A percentile compares a stretch with the other conserved stretches of the same genome.
These are phyloP conservation scores for Fusarium pseudograminearum DNA, from an alignment of 2,329 filamentous ascomycete species.

Conservation along the genomic window DNA sequence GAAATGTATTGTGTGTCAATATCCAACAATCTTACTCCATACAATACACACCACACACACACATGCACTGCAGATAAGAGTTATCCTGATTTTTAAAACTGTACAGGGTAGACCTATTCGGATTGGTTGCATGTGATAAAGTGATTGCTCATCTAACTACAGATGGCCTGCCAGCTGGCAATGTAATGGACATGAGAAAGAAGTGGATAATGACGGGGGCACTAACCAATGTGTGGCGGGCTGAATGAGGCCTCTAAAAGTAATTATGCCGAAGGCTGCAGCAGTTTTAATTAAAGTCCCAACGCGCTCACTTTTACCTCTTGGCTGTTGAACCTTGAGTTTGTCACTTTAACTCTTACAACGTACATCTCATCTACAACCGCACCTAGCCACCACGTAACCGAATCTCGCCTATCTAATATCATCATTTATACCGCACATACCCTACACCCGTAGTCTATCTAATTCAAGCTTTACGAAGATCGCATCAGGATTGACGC, in stretches of 20 bases:
- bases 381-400: background rate
- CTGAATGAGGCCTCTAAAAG: slow-evolving; percentile 41
- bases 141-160: slow-evolving; percentile 20
- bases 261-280: slow-evolving; percentile 3
- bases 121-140: slow-evolving; percentile 41
- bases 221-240: slow-evolving; percentile 47
- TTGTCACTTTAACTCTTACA: slow-evolving; percentile 28
- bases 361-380: background rate
- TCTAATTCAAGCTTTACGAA: slow-evolving; percentile 11
- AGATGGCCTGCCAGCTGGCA: slow-evolving; percentile 50
- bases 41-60: background rate
- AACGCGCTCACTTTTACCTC: slow-evolving; percentile 21
- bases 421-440: background rate
- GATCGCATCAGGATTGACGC: slow-evolving; percentile 14
- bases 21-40: background rate
- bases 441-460: slow-evolving; percentile 7
- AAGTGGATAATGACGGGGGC: slow-evolving; percentile 41
- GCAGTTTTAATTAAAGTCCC: slow-evolving; percentile 27
- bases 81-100: background rate
- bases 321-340: slow-evolving; percentile 16
- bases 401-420: slow-evolving; percentile 7
- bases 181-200: slow-evolving; percentile 25
- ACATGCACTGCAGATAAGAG: background rate
- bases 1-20: background rate
- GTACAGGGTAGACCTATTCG: slow-evolving; percentile 34